Evolutionary conservation across 2,329 filamentous ascomycete genomes (phyloP).

Genomic region (Trichophyton simii): DNA sequence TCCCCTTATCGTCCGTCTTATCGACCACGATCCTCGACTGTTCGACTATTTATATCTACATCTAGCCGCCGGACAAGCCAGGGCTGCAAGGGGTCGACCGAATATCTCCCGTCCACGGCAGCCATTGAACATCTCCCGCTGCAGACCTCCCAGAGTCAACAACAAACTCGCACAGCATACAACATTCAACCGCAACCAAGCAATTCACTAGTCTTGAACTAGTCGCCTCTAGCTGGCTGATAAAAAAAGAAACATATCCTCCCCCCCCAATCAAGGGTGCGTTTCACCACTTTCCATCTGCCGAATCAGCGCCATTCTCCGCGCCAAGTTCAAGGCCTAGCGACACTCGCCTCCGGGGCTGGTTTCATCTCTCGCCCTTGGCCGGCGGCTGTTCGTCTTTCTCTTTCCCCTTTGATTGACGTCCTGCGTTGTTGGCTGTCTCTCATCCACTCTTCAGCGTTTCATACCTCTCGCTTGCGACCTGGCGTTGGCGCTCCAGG

Average conservation of each 20-base stretch:
- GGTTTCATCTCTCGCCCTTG: not conserved
- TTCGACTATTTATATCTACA: not conserved
- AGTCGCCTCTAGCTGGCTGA: not conserved
- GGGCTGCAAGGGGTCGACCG: not conserved
- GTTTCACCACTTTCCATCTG: not conserved
- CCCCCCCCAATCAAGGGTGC: not conserved
- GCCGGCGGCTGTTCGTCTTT: not conserved
- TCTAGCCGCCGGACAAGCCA: not conserved
- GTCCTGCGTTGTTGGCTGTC: too few species aligned
- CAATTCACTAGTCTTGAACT: too few species aligned
- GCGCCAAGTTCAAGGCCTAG: not conserved
- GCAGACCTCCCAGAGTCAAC: not conserved
- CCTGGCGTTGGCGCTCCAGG: not conserved
- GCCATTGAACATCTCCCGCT: not conserved
- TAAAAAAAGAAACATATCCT: not conserved
- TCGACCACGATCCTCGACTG: not conserved
- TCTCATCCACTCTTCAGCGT: not conserved
- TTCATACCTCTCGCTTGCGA: not conserved
- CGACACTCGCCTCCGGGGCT: not conserved
- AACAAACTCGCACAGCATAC: not conserved
- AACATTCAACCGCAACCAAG: too few species aligned
- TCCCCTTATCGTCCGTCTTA: not conserved
- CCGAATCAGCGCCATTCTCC: not conserved
- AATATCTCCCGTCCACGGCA: not conserved
- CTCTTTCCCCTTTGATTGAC: too few species aligned